Percentiles rank a stretch among this genome's conserved stretches.
phyloP scores from a whole-genome alignment of 768 basidiomycete genomes.

The Pleurotus eryngii region DNA sequence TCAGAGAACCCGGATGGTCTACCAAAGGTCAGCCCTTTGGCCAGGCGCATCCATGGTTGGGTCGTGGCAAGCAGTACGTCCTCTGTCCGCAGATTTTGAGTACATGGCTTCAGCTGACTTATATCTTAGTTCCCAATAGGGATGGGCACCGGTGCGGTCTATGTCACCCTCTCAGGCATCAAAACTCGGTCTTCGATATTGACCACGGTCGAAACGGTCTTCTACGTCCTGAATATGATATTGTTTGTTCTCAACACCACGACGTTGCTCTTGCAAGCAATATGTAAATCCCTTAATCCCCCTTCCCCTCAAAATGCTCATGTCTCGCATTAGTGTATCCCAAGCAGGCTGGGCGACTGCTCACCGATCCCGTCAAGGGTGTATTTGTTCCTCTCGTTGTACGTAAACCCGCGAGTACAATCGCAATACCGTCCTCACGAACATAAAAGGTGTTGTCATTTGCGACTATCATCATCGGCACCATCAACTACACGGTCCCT shows the following conservation, averaged over 20 bases:
- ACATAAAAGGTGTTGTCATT: constrained; percentile 41
- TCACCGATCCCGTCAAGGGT: constrained; percentile 43
- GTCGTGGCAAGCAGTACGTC: constrained; percentile 47
- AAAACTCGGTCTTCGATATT: constrained; percentile 29
- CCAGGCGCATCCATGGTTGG: constrained; percentile 47
- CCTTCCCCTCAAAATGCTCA: not conserved
- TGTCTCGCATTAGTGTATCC: constrained; percentile 35
- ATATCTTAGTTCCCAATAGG: constrained; percentile 43
- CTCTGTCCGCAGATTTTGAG: not conserved
- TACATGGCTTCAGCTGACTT: not conserved
- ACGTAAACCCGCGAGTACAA: not conserved
- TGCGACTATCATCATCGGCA: constrained; percentile 46
- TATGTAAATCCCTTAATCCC: constrained; percentile 25
- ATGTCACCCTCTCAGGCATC: constrained; percentile 41
- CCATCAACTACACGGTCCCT: constrained; percentile 43
- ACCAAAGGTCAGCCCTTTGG: constrained; percentile 29
- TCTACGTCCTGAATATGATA: constrained; percentile 44
- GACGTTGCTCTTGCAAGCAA: constrained; percentile 39
- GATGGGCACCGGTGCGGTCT: constrained; percentile 49
- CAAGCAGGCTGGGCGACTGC: constrained; percentile 34
- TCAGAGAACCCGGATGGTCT: not conserved
- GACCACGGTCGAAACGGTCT: constrained; percentile 36
- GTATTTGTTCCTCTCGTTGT: constrained; percentile 38
- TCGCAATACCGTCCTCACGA: not conserved
- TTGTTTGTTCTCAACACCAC: constrained; percentile 40